Evolutionary conservation across 2,329 filamentous ascomycete species (phyloP), one percentile per base, ranked within the genome.

Genomic region (Drechslera avenae): DNA sequence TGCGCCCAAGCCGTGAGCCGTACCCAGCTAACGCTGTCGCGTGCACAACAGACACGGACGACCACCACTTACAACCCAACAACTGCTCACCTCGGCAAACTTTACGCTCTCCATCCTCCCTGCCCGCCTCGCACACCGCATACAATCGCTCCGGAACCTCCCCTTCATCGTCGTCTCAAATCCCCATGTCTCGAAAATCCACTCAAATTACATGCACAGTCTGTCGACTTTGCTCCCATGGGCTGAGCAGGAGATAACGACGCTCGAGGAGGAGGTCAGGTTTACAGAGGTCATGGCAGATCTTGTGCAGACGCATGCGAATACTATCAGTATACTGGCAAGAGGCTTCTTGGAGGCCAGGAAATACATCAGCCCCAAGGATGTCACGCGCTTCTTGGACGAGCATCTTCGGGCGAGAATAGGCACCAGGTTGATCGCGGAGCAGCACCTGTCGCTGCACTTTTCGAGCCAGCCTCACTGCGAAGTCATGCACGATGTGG

Each of bases 121-220:
- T 12, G 89, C 94, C 41, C 90, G 94, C 31, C 86, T 99, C 19
- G 94, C 94, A 19, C 91, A 95, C 72, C 90, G 94, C 49, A 96
- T 99, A 59, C 90, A 96, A 73, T 91, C 91, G 35, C 81, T 99
- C 14, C 88, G 92, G 57, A 96, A 96, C 71, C 84, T 99, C 7
- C 94, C 94, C 0, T 99, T 93, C 75, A 97, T 99, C 59, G 93
- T 99, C 47, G 94, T 99, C 19, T 92, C 93, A n/a, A 97, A 99
- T 71, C 90, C 91, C 1, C 91, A 97, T 71, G 91, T 99, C 62
- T 89, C 88, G 19, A 87, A 88, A 66, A 99, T 99, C 59, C 96
- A 97, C 79, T 87, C 90, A 75, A 97, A 97, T 75, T 99, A 99
- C 74, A 81, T 96, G 36, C 92, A 97, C 75, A 96, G 91, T 2